Percentiles rank a stretch among this genome's conserved stretches.
phyloP scores from a whole-genome alignment of 2,329 filamentous ascomycete species.

The Aspergillus quadricinctus region DNA sequence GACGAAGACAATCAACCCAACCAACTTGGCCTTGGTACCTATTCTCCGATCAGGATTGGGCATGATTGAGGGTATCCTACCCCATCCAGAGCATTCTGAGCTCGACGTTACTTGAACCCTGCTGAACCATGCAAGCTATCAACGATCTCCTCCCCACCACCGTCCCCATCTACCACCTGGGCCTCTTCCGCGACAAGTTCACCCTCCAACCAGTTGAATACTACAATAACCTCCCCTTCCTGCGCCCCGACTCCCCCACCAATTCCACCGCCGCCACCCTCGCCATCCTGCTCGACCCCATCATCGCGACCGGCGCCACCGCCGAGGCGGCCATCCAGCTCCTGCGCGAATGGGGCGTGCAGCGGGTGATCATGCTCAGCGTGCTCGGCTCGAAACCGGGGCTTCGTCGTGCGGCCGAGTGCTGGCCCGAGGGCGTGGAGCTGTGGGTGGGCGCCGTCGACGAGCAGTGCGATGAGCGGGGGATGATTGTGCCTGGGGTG shows the following conservation, averaged over 20 bases:
- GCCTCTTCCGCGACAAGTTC: slow-evolving; percentile 85
- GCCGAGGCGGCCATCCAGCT: slow-evolving; percentile 86
- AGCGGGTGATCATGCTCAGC: slow-evolving; percentile 69
- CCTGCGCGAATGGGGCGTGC: slow-evolving; percentile 85
- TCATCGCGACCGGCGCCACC: slow-evolving; percentile 91
- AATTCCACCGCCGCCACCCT: slow-evolving; percentile 52
- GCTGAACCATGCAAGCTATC: slow-evolving; percentile 52
- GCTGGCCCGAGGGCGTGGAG: slow-evolving; percentile 61
- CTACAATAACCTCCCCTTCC: slow-evolving; percentile 91
- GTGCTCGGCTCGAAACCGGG: slow-evolving; percentile 71
- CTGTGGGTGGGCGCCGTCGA: slow-evolving; percentile 84
- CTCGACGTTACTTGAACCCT: too few relatives aligned
- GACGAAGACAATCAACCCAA: slow-evolving; percentile 59
- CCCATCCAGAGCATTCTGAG: too few relatives aligned
- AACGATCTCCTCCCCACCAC: slow-evolving; percentile 75
- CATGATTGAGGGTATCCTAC: slow-evolving; percentile 84
- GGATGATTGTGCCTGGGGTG: slow-evolving; percentile 87
- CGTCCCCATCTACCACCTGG: slow-evolving; percentile 86
- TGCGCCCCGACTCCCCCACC: slow-evolving; percentile 28
- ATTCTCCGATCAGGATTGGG: slow-evolving; percentile 88
- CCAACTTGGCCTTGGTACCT: slow-evolving; percentile 74
- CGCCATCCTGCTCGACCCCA: slow-evolving; percentile 82
- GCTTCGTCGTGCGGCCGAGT: slow-evolving; percentile 64
- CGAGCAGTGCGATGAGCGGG: slow-evolving; percentile 62
- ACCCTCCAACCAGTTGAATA: slow-evolving; percentile 90